phyloP scores from a whole-genome alignment of 345 rosid genomes.

The Heritiera fomes region DNA sequence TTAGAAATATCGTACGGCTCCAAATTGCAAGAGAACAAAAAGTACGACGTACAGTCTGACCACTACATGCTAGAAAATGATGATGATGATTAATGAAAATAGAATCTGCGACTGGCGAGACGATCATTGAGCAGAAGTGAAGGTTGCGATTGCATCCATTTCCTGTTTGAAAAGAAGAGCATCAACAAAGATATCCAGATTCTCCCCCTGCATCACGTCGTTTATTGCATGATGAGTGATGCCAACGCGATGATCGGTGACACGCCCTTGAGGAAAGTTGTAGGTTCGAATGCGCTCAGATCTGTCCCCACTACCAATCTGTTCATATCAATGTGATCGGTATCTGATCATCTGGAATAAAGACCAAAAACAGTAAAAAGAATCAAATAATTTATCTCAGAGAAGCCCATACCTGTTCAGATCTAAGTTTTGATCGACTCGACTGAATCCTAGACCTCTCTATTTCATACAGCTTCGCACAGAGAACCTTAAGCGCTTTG shows the following conservation, averaged over 20 bases:
- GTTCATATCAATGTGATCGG: slow-evolving; percentile 28
- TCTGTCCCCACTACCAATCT: slow-evolving; percentile 95
- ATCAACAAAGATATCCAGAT: slow-evolving; percentile 73
- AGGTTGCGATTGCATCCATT: slow-evolving; percentile 90
- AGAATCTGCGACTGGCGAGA: neutral
- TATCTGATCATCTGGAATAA: slow-evolving; percentile 18
- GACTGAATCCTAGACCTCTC: slow-evolving; percentile 77
- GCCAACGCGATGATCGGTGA: slow-evolving; percentile 87
- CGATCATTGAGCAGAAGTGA: slow-evolving; percentile 49
- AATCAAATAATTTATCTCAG: neutral
- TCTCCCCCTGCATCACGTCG: slow-evolving; percentile 83
- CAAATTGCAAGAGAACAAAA: neutral
- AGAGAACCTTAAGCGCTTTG: slow-evolving; percentile 83
- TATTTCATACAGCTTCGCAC: slow-evolving; percentile 90
- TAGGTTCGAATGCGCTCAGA: slow-evolving; percentile 90
- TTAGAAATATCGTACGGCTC: neutral
- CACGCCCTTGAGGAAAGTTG: slow-evolving; percentile 93
- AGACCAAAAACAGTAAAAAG: neutral
- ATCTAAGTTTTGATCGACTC: slow-evolving; percentile 76
- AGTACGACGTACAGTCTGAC: neutral
- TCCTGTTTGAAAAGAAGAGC: slow-evolving; percentile 90
- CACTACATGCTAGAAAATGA: slow-evolving; percentile 10
- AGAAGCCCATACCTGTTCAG: slow-evolving; percentile 65
- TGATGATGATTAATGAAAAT: neutral
- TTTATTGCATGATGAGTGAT: slow-evolving; percentile 76